phyloP scores from a whole-genome alignment of 1,284 basidiomycete genomes.

The Agaricales sp. region DNA sequence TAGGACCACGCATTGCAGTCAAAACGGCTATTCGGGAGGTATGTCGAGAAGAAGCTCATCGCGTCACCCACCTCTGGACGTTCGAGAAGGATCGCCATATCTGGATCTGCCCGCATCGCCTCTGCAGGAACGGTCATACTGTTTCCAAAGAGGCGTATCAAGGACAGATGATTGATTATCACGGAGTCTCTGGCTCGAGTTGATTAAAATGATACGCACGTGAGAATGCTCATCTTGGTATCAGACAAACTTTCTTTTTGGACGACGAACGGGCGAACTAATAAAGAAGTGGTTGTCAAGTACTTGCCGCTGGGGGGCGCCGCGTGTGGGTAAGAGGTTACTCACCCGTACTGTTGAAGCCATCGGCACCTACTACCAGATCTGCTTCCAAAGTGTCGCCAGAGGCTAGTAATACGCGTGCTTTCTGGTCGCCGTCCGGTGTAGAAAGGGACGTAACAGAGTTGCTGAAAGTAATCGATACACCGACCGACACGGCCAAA shows the following conservation, averaged over 20 bases:
- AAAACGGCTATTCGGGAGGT: too few species aligned
- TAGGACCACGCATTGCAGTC: too few species aligned
- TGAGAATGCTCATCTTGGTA: slow-evolving; percentile 14
- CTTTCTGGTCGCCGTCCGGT: slow-evolving; percentile 16
- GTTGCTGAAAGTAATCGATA: slow-evolving; percentile 27
- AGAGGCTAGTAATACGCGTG: slow-evolving; percentile 19
- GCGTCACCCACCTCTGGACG: slow-evolving; percentile 15
- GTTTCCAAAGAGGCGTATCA: slow-evolving; percentile 9
- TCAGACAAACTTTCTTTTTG: slow-evolving; percentile 5
- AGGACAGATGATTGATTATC: not conserved
- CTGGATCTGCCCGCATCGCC: slow-evolving; percentile 26
- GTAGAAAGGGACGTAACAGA: slow-evolving; percentile 21
- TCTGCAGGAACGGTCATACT: slow-evolving; percentile 30
- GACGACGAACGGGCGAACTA: slow-evolving; percentile 1
- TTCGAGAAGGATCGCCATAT: slow-evolving; percentile 17
- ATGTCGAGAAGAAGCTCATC: slow-evolving; percentile 1
- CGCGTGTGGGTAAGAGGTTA: not conserved
- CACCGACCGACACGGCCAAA: slow-evolving; percentile 30
- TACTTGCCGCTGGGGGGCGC: not conserved
- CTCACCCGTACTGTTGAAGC: slow-evolving; percentile 20
- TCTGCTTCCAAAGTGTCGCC: slow-evolving; percentile 24
- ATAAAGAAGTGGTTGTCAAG: not conserved
- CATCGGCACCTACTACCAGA: slow-evolving; percentile 33
- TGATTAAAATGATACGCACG: slow-evolving; percentile 15
- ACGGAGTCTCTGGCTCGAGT: too few species aligned